Evolutionary conservation across 2,329 filamentous ascomycete species (phyloP).

Genomic region (Pyrenophora seminiperda): DNA sequence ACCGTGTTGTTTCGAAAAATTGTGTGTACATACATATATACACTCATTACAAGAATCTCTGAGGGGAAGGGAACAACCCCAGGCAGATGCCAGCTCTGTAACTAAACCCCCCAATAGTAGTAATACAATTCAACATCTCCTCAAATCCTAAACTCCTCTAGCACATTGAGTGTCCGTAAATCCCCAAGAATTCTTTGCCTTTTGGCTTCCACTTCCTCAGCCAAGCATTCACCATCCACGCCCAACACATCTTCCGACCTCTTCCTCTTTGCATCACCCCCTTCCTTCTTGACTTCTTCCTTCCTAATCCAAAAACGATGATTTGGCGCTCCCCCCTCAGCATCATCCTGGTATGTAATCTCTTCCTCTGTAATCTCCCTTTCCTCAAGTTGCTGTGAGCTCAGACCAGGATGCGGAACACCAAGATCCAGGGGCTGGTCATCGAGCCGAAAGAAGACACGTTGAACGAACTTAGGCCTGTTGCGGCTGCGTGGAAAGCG

Average conservation of each 20-base stretch:
- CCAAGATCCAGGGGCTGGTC: conserved; percentile 21
- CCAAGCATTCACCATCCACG: not conserved
- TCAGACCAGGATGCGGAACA: conserved; percentile 1
- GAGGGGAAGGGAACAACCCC: too few species aligned
- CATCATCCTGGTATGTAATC: conserved; percentile 19
- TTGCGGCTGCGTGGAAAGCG: conserved; percentile 25
- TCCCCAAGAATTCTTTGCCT: not conserved
- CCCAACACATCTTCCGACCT: not conserved
- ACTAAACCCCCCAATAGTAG: too few species aligned
- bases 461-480: conserved; percentile 38
- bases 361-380: conserved; percentile 29
- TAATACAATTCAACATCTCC: too few species aligned
- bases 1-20: too few species aligned
- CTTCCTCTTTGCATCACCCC: conserved; percentile 14
- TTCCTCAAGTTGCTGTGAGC: conserved; percentile 30
- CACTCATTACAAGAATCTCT: too few species aligned
- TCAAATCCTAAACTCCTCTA: too few species aligned
- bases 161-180: too few species aligned
- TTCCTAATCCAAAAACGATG: conserved; percentile 38
- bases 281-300: not conserved
- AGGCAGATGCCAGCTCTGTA: too few species aligned
- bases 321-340: not conserved
- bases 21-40: too few species aligned
- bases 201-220: not conserved
- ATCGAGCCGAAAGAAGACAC: conserved; percentile 43